Evolutionary conservation across 73 alveolate genomes (phyloP), one percentile per base, ranked within the genome.

Genomic region (Tetrahymena malaccensis): DNA sequence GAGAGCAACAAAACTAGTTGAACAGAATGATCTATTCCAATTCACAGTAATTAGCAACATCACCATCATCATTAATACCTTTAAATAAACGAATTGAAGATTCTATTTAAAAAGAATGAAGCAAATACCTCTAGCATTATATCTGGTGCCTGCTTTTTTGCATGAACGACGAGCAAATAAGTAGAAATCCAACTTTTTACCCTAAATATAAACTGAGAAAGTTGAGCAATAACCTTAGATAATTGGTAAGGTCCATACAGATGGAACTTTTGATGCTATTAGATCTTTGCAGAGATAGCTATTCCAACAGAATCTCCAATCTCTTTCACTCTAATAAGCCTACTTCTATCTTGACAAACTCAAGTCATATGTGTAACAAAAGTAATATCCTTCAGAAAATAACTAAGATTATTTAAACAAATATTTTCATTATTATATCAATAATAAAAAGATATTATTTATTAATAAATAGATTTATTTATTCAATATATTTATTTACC

Each of bases 81-180:
- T 70, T 21, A 50, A 70, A 70, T 3, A 25, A 27, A 70, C 11
- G 2, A 27, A 22, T 70, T 19, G 31, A 3, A 27, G 13, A n/a
- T n/a, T n/a, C n/a, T n/a, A n/a, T n/a, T n/a, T n/a, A n/a, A n/a
- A n/a, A n/a, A n/a, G n/a, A n/a, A n/a, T n/a, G n/a, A n/a, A 27
- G 3, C 4, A 57, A 57, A 27, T 70, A 31, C 99, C 99, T 94
- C 99, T 96, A 13, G 98, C 95, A 84, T 97, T 96, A 94, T 98
- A 99, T 95, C 99, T 97, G 34, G 99, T 97, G 34, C 99, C 99
- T 83, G 98, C 98, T 94, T 99, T 95, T 96, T 99, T 98, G 55
- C 94, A 85, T 94, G 99, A 99, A 94, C 99, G 98, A 85, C 99
- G 98, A 5, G 98, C 97, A 56, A 99, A 96, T 85, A 99, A 96